Base-by-base conservation (phyloP, 2,329 filamentous ascomycete species). In the Lachnellula subtilissima region DNA sequence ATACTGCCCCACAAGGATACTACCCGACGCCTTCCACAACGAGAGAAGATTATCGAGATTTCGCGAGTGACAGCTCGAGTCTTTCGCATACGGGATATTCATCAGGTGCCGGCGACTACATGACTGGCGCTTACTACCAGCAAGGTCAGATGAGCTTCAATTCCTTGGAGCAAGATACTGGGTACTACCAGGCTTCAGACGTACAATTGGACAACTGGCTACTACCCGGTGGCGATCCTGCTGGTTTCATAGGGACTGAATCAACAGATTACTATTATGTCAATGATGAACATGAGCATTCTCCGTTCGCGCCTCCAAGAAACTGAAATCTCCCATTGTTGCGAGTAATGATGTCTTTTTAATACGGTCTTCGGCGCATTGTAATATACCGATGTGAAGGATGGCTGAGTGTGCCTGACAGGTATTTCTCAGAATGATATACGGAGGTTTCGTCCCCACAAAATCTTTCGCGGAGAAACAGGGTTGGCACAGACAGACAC, bases 251-350 rank as follows among this genome's bases (percentile, higher is more conserved):
- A n/a, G 62, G 61, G 23, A 37, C 51, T 11, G 52, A 45, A 7
- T 37, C 57, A 14, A 54, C 35, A 15, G 58, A 63, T 22, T 64
- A 63, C 37, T 60, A 53, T 42, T 64, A 63, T 32, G 55, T 55
- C 23, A 48, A 19, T 14, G 45, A 53, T 25, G 58, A 61, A 4
- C 42, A 52, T 5, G 61, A 60, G 25, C 52, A 53, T 19, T 36
- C 54, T n/a, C 28, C 25, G 15, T 36, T 37, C n/a, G n/a, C 28
- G 22, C 36, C 43, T 39, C 15, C 40, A 35, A 22, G 48, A 48
- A 25, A 43, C 22, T 52, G 28, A 37, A 36, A 47, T 15, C 6
- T 37, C 23, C n/a, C n/a, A 25, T 32, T 22, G 2, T 50, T 50
- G 15, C 43, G 19, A 45, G 15, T 45, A 45, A 45, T 25, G 15